A percentile compares a stretch with the other conserved stretches of the same genome.
phyloP scores from a whole-genome alignment of 2,329 filamentous ascomycete species.

The Calcarisporium arbuscula region DNA sequence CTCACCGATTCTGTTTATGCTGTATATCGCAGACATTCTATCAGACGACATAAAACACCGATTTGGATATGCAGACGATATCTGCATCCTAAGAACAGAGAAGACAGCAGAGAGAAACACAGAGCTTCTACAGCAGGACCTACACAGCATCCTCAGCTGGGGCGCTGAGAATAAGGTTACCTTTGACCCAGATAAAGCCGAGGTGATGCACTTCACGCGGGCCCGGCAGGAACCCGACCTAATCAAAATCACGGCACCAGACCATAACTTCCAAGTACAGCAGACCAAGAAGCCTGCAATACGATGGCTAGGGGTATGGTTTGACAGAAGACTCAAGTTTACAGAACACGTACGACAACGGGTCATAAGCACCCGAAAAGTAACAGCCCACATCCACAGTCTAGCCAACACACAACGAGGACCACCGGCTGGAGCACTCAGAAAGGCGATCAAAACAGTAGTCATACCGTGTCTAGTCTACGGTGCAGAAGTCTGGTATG shows the following conservation, averaged over 20 bases:
- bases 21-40: conserved; percentile 12
- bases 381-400: too few relatives aligned
- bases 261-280: too few relatives aligned
- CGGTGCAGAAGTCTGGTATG: too few relatives aligned
- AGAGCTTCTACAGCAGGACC: conserved; percentile 4
- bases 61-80: conserved; percentile 13
- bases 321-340: conserved; percentile 12
- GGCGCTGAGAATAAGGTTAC: conserved; percentile 12
- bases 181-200: conserved; percentile 15
- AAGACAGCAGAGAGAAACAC: conserved; percentile 10
- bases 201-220: conserved; percentile 17
- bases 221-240: conserved; percentile 2
- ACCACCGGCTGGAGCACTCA: too few relatives aligned
- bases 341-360: conserved; percentile 12
- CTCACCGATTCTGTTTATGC: conserved; percentile 13
- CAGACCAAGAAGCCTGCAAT: too few relatives aligned
- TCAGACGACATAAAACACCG: background rate
- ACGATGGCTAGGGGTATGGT: conserved; percentile 15
- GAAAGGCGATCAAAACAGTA: too few relatives aligned
- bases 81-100: conserved; percentile 11
- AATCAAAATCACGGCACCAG: too few relatives aligned
- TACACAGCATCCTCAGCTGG: conserved; percentile 10
- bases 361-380: too few relatives aligned
- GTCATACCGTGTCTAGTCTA: too few relatives aligned
- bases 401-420: too few relatives aligned